phyloP scores from a whole-genome alignment of 2,329 filamentous ascomycete species.

The Aspergillus sp. region DNA sequence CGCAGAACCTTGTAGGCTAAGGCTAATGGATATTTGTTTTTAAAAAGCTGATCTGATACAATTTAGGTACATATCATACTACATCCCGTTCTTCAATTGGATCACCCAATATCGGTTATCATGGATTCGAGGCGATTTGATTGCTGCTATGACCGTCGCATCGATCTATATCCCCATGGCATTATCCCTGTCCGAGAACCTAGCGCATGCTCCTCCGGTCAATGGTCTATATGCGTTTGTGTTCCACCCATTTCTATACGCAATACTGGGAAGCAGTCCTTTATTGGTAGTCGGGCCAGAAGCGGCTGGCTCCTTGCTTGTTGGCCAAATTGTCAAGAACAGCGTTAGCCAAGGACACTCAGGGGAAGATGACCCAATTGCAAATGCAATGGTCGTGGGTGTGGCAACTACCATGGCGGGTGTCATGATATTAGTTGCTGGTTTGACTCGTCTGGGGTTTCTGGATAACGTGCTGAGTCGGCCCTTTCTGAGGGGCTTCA shows the following conservation, averaged over 20 bases:
- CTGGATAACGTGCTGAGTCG: conserved; percentile 88
- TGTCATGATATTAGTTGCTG: conserved; percentile 79
- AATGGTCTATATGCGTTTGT: conserved; percentile 93
- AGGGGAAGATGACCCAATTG: conserved; percentile 57
- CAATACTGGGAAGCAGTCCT: conserved; percentile 81
- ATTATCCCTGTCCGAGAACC: conserved; percentile 82
- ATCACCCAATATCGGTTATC: conserved; percentile 75
- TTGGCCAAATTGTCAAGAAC: conserved; percentile 75
- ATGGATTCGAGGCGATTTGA: conserved; percentile 77
- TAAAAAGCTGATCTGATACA: background rate
- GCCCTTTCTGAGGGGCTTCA: conserved; percentile 90
- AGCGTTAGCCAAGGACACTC: conserved; percentile 64
- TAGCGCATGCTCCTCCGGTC: conserved; percentile 86
- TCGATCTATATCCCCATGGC: conserved; percentile 98
- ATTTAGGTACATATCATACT: conserved; percentile 79
- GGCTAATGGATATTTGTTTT: background rate
- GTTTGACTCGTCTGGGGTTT: conserved; percentile 79
- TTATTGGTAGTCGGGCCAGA: conserved; percentile 93
- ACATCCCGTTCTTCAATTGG: conserved; percentile 87
- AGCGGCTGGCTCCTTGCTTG: conserved; percentile 82
- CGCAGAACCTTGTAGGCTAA: conserved; percentile 62
- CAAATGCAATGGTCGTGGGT: conserved; percentile 78
- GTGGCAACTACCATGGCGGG: conserved; percentile 84
- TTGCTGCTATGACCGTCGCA: conserved; percentile 90
- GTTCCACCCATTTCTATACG: conserved; percentile 86